Evolutionary conservation across 805 yeast genomes (phyloP).

Genomic region (Isabelozyma pseudorhagii): DNA sequence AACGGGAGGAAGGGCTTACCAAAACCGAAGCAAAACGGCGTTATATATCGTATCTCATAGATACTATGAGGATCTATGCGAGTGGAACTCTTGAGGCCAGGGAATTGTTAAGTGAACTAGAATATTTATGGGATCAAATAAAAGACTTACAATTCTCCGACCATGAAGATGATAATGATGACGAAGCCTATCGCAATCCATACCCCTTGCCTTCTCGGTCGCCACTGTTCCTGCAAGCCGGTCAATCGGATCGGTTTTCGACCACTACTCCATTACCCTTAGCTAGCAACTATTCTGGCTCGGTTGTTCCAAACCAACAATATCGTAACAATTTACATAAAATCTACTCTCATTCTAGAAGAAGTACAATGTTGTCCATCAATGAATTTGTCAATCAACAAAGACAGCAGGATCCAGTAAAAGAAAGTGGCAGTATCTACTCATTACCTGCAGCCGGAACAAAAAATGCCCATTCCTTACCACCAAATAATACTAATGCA

Average conservation of each 20-base stretch:
- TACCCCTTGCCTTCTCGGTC: slow-evolving; percentile 30
- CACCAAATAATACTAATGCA: slow-evolving; percentile 4
- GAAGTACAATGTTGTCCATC: slow-evolving; percentile 31
- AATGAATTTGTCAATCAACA: slow-evolving; percentile 36
- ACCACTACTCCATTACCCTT: slow-evolving; percentile 34
- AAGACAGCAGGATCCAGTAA: slow-evolving; percentile 18
- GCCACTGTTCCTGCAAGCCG: slow-evolving; percentile 30
- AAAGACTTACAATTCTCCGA: slow-evolving; percentile 42
- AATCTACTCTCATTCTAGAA: slow-evolving; percentile 42
- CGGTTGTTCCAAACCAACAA: slow-evolving; percentile 20
- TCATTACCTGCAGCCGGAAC: slow-evolving; percentile 12
- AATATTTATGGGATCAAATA: slow-evolving; percentile 72
- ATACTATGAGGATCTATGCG: slow-evolving; percentile 70
- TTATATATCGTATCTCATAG: slow-evolving; percentile 65
- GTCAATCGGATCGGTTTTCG: slow-evolving; percentile 32
- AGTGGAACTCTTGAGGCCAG: slow-evolving; percentile 64
- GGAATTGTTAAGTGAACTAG: slow-evolving; percentile 64
- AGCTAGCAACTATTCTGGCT: slow-evolving; percentile 24
- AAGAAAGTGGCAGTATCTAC: slow-evolving; percentile 14
- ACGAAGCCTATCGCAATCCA: slow-evolving; percentile 13
- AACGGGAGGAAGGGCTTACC: slow-evolving; percentile 62
- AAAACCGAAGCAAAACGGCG: slow-evolving; percentile 70
- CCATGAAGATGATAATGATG: slow-evolving; percentile 23
- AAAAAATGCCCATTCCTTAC: slow-evolving; percentile 6
- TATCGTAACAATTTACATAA: slow-evolving; percentile 35